A percentile compares a stretch with the other conserved stretches of the same genome.
These are phyloP conservation scores for Warburgia ugandensis DNA, from an alignment of 164 flowering plant species.

Conservation along the genomic window DNA sequence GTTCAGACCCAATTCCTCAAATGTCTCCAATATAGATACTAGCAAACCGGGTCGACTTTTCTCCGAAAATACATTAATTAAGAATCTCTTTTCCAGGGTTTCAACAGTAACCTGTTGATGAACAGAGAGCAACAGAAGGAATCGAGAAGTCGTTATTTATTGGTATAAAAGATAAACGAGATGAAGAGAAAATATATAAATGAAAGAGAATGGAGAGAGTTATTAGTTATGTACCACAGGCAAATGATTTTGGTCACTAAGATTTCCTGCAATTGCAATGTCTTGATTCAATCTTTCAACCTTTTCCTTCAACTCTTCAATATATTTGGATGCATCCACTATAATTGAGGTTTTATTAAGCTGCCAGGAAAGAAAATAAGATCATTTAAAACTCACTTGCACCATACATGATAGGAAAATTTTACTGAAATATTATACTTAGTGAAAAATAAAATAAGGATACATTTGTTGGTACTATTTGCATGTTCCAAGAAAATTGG, in stretches of 20 bases:
- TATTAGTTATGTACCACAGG: conserved; percentile 29
- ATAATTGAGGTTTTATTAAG: conserved; percentile 58
- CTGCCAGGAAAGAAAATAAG: conserved; percentile 28
- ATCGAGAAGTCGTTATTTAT: no score
- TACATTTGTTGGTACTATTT: no score
- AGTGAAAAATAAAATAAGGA: no score
- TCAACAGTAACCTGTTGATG: conserved; percentile 54
- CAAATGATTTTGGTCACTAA: conserved; percentile 21
- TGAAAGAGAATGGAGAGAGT: neutral
- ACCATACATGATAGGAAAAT: no score
- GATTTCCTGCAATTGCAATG: conserved; percentile 23
- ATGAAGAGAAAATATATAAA: neutral
- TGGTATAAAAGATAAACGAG: no score
- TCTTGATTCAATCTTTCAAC: conserved; percentile 70
- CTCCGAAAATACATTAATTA: conserved; percentile 50
- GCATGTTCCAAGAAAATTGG: no score
- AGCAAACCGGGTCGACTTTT: conserved; percentile 62
- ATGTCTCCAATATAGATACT: conserved; percentile 56
- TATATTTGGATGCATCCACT: conserved; percentile 75
- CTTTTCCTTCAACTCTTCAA: conserved; percentile 65
- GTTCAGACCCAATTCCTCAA: conserved; percentile 68
- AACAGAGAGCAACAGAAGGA: neutral
- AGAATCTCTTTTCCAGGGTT: conserved; percentile 62
- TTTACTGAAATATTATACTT: no score
- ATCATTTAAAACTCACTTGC: neutral